phyloP scores from a whole-genome alignment of 225 moss, liverwort and hornwort genomes.

The Marchantia paleacea region DNA sequence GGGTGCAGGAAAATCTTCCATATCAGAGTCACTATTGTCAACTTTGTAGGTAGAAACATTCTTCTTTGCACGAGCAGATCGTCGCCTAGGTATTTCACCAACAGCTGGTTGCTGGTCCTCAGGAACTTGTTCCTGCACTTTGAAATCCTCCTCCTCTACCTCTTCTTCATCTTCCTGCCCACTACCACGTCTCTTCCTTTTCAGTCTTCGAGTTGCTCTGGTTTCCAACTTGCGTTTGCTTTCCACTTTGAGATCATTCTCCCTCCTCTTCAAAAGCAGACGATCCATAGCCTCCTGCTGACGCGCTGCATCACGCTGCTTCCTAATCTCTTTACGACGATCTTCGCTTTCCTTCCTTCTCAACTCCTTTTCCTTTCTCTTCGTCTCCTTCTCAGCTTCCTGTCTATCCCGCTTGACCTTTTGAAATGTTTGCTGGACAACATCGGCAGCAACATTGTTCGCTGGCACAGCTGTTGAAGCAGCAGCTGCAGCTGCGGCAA shows the following conservation, averaged over 20 bases:
- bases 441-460: conserved; percentile 46
- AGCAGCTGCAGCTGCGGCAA: conserved; percentile 46
- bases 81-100: conserved; percentile 33
- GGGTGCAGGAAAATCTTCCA: conserved; percentile 30
- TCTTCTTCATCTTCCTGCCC: conserved; percentile 45
- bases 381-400: conserved; percentile 72
- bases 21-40: conserved; percentile 52
- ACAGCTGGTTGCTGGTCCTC: conserved; percentile 8
- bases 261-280: conserved; percentile 42
- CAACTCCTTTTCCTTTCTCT: conserved; percentile 59
- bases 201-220: conserved; percentile 39
- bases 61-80: conserved; percentile 53
- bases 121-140: not conserved
- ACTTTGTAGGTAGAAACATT: conserved; percentile 48
- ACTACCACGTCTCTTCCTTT: conserved; percentile 40
- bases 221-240: conserved; percentile 30
- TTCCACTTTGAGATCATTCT: conserved; percentile 6
- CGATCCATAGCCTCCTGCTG: conserved; percentile 53
- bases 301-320: not conserved
- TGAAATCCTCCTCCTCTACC: conserved; percentile 31
- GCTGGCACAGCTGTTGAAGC: conserved; percentile 42
- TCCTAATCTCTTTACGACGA: conserved; percentile 36
- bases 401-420: conserved; percentile 66
- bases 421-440: conserved; percentile 66
- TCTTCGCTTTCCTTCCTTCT: conserved; percentile 51